Conservation (phyloP, 176 grass and related monocot genomes). For the Oryza glaberrima region DNA sequence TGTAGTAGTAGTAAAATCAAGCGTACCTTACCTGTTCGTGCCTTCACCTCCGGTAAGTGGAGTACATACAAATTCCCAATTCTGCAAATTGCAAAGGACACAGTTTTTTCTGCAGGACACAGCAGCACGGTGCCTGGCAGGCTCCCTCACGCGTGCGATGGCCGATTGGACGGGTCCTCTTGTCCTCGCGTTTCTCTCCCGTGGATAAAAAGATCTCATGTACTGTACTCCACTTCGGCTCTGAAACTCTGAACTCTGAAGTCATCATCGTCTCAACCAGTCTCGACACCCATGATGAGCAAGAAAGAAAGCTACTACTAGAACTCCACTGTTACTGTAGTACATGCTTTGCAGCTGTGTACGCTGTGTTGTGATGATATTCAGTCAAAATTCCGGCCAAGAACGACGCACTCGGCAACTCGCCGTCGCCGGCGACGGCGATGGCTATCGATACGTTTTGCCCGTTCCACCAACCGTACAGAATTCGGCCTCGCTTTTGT, state of each 20-base stretch:
- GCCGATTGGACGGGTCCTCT: background rate
- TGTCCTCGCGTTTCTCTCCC: background rate
- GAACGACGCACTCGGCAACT: background rate
- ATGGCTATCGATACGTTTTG: background rate
- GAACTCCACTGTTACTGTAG: background rate
- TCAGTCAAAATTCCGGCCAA: background rate
- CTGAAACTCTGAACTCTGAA: background rate
- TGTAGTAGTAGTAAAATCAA: slow-evolving; percentile 25
- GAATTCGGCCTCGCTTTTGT: background rate
- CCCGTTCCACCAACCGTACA: slow-evolving; percentile 14
- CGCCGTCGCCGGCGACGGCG: too few relatives aligned
- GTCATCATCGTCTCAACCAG: background rate
- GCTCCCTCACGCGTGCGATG: slow-evolving; percentile 13
- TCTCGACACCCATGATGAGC: background rate
- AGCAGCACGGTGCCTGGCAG: background rate
- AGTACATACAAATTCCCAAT: slow-evolving; percentile 6
- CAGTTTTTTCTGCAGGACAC: slow-evolving; percentile 15
- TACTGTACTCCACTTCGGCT: background rate
- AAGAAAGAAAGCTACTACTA: background rate
- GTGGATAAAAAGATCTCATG: background rate
- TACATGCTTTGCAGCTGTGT: background rate
- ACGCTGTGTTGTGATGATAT: background rate
- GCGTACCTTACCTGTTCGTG: background rate
- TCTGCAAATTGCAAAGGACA: slow-evolving; percentile 19
- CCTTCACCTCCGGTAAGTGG: background rate